Percentiles rank a stretch among this genome's conserved stretches.
Evolutionary conservation across 2,329 filamentous ascomycete genomes (phyloP).

Genomic region (Sporothrix phasma): DNA sequence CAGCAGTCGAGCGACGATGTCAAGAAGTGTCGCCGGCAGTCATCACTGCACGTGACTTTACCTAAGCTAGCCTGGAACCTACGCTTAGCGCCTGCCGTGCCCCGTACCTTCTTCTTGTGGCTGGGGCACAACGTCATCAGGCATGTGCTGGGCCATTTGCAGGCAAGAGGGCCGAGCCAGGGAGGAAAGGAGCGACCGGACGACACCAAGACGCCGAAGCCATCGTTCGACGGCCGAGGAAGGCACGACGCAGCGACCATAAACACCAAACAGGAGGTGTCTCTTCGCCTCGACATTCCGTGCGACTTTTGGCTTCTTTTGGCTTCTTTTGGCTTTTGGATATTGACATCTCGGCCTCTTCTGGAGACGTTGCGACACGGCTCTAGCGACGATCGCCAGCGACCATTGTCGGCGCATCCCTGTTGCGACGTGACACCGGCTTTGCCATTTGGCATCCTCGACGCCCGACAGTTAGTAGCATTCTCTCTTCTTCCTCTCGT

Average conservation of each 20-base stretch:
- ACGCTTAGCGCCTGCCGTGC: background rate
- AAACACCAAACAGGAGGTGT: background rate
- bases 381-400: background rate
- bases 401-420: background rate
- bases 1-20: no score
- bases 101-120: no score
- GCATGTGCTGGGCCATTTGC: conserved; percentile 1
- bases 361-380: background rate
- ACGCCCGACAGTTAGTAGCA: background rate
- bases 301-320: no score
- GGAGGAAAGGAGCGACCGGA: background rate
- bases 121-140: conserved; percentile 7
- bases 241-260: background rate
- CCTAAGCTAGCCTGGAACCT: background rate
- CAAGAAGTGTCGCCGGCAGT: no score
- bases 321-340: background rate
- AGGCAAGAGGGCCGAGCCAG: background rate
- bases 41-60: background rate
- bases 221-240: background rate
- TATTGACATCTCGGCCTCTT: no score
- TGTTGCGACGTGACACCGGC: background rate
- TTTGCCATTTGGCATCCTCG: background rate
- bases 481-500: no score
- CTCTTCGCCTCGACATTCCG: no score
- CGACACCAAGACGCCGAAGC: background rate